Base-by-base conservation (phyloP, 495 filamentous ascomycete species). In the Cryomyces antarcticus region DNA sequence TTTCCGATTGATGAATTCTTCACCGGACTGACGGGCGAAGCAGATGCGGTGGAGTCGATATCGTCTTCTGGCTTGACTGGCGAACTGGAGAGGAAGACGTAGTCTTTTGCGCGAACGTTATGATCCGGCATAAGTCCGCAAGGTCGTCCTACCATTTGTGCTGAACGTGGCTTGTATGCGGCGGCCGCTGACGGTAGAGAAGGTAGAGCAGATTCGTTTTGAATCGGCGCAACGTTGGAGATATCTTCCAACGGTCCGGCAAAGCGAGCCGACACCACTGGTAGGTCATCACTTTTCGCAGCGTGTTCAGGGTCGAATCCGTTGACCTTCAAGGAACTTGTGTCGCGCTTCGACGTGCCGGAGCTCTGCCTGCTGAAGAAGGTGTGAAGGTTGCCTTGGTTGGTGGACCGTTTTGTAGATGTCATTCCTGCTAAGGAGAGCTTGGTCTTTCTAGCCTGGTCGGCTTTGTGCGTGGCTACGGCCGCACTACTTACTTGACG, bases 61-160 rank as follows among this genome's bases (percentile, higher is more conserved):
- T 49, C 39, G 5, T 50, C 41, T 12, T 54, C 44, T 1, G 45
- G 42, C 42, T 52, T 49, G 13, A 53, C 55, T 4, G 64, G 65
- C 28, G 65, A 65, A 45, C 64, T 67, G 6, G 64, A 67, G 6
- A 66, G 50, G 37, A 68, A 61, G n/a, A 53, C 41, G 49, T 68
- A 64, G 2, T 36, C 12, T 13, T 9, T 36, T 36, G 33, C 9
- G 33, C 9, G 33, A 13, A 10, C 33, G 2, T 36, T 9, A 1
- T 36, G 33, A 10, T 36, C 33, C 9, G 33, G 9, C 9, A 13
- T 36, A 36, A 36, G 9, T 36, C 12, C 12, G 9, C 33, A 13
- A 9, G 33, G 33, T 13, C 33, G 33, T 36, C 33, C 50, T 28
- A n/a, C 45, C 31, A 53, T 39, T 4, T 48, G 43, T 7, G 29